Conservation (phyloP, 148 eudicot genomes). For the Arbutus unedo region DNA sequence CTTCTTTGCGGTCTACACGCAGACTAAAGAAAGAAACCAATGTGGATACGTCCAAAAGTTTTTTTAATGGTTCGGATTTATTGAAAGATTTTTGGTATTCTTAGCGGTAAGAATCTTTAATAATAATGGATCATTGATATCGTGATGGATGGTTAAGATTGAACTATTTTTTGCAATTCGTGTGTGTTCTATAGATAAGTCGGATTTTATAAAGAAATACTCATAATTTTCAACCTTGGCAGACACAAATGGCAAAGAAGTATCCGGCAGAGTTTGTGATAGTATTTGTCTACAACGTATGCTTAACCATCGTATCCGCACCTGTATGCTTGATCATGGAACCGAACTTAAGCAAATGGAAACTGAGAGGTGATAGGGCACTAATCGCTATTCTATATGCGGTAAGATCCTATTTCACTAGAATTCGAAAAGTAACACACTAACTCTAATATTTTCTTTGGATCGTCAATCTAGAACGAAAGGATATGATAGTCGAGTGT, state of each 20-base stretch:
- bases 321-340: conserved; percentile 34
- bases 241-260: conserved; percentile 54
- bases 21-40: no score
- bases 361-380: conserved; percentile 38
- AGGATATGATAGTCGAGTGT: background rate
- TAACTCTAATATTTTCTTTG: background rate
- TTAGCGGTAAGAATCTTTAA: no score
- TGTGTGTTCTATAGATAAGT: no score
- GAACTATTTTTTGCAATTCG: no score
- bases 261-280: conserved; percentile 60
- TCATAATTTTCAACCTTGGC: background rate
- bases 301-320: conserved; percentile 37
- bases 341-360: conserved; percentile 41
- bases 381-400: conserved; percentile 45
- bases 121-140: no score
- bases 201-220: no score
- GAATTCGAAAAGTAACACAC: background rate
- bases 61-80: no score
- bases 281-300: conserved; percentile 49
- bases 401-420: conserved; percentile 44
- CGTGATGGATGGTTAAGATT: no score
- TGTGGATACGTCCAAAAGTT: no score
- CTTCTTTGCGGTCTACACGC: no score
- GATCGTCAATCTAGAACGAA: background rate
- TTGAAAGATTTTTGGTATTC: no score